Percentiles rank a stretch among this genome's conserved stretches.
phyloP scores from a whole-genome alignment of 2,329 filamentous ascomycete genomes.

The Cordyceps tenuipes region DNA sequence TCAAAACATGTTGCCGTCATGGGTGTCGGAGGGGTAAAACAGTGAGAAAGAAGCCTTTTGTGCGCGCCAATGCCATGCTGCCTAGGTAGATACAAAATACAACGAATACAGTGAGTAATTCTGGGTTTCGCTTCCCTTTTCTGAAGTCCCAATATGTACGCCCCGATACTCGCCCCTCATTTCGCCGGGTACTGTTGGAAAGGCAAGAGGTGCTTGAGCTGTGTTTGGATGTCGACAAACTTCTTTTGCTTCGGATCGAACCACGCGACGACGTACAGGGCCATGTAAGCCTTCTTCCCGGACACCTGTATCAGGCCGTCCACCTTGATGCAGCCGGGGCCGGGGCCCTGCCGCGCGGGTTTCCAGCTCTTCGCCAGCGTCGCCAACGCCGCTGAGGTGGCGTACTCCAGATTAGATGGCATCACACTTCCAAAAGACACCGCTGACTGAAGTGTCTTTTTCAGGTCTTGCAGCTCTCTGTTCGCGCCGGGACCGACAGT shows the following conservation, averaged over 20 bases:
- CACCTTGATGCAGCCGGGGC: constrained; percentile 43
- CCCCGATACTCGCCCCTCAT: not conserved
- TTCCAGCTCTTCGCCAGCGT: constrained; percentile 40
- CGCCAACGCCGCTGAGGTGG: constrained; percentile 17
- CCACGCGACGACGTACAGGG: constrained; percentile 43
- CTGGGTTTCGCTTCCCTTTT: not conserved
- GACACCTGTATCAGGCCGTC: constrained; percentile 47
- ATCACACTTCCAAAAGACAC: not conserved
- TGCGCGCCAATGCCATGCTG: constrained; percentile 8
- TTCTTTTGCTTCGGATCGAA: constrained; percentile 48
- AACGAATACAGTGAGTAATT: not conserved
- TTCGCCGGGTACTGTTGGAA: constrained; percentile 27
- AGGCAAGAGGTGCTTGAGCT: constrained; percentile 35
- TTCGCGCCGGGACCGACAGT: not conserved
- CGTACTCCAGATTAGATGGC: not conserved
- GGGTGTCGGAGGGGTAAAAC: too few species aligned
- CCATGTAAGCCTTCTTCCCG: constrained; percentile 36
- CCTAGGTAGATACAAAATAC: not conserved
- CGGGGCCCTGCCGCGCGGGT: constrained; percentile 33
- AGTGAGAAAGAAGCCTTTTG: not conserved
- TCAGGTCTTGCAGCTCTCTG: constrained; percentile 3
- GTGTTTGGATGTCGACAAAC: constrained; percentile 33
- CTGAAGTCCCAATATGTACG: not conserved
- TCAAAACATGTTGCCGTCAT: not conserved
- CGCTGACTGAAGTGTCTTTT: not conserved